Base-by-base conservation (phyloP, 495 filamentous ascomycete genomes). In the Podospora anserina region DNA sequence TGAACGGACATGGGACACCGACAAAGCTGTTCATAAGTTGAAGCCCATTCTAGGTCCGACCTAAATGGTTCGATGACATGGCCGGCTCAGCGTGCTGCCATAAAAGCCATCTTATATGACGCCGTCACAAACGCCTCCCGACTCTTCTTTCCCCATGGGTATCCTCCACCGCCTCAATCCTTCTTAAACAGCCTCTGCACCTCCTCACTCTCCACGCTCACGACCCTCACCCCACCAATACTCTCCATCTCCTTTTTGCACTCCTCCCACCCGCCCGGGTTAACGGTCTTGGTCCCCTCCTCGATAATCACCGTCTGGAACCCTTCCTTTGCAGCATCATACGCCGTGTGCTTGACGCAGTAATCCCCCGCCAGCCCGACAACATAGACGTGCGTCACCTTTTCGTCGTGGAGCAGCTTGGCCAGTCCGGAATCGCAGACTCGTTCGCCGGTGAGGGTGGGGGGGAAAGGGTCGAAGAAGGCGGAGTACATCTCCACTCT, bases 401-500 rank as follows among this genome's bases (percentile, higher is more conserved):
- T 81, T 23, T 77, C 80, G 16, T 82, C 82, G 56, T 73, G 79
- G 67, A 99, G 81, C 63, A 80, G 71, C 7, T 74, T 79, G 9
- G 80, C 84, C 27, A 99, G 79, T 68, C 87, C 86, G 71, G 83
- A 82, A 74, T 88, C 86, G 69, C 84, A 83, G 16, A 88, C 83
- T n/a, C 81, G 78, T 19, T 83, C 82, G n/a, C 67, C 67, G 66
- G 59, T 65, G 7, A 13, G 39, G 39, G 39, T 49, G 7, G 39
- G 39, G 39, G 39, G 39, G 2, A 86, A 92, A 0, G 90, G 90
- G 76, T 91, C 89, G 61, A 87, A 88, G 75, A 99, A 97, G 3
- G 87, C 92, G 63, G 88, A 91, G 78, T 97, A 98, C 92, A 96
- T 96, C 79, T 99, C 95, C 9, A 96, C 84, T 58, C 84, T 81